Evolutionary conservation across 2,329 filamentous ascomycete genomes (phyloP), one percentile per base, ranked within the genome.

Genomic region (Amphichorda felina): DNA sequence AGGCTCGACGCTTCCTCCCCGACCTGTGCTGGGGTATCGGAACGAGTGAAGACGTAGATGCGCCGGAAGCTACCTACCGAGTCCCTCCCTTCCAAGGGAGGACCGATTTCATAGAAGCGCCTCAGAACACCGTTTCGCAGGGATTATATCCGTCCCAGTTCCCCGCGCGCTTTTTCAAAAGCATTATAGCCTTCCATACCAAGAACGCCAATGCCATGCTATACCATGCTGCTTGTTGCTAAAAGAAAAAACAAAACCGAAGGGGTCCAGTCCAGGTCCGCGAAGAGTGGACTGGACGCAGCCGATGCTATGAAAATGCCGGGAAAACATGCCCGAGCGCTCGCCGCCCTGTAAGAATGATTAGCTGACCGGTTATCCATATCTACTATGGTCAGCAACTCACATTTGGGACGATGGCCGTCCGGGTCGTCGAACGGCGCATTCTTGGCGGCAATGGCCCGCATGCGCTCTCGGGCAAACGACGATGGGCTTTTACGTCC

Each of bases 341-440:
- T 38, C 56, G 60, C 35, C 59, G 58, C 64, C 63, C 63, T 66
- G 36, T 3, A 19, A 5, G 19, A 4, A 4, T 30, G 26, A n/a
- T 29, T 36, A 37, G 26, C 31, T 30, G 26, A n/a, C 28, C 35
- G 36, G 26, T 31, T 6, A 41, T 26, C 5, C 8, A 11, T 8
- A 14, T 24, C 11, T 10, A 15, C n/a, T 34, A 27, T 27, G 9
- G 7, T 9, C 9, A 8, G 33, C 4, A 29, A 54, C 60, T 56
- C 45, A 64, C 61, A 64, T 40, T 52, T 51, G 24, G 60, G 56
- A 40, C 51, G 53, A 33, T 51, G 49, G 33, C 51, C 47, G 41
- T 64, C 60, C 7, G 59, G 59, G 30, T 64, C 61, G 19, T 62
- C 60, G 40, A 64, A 56, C 24, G 61, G 60, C 35, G 60, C 57